phyloP scores from a whole-genome alignment of 768 basidiomycete genomes.

The Suillus subaureus region DNA sequence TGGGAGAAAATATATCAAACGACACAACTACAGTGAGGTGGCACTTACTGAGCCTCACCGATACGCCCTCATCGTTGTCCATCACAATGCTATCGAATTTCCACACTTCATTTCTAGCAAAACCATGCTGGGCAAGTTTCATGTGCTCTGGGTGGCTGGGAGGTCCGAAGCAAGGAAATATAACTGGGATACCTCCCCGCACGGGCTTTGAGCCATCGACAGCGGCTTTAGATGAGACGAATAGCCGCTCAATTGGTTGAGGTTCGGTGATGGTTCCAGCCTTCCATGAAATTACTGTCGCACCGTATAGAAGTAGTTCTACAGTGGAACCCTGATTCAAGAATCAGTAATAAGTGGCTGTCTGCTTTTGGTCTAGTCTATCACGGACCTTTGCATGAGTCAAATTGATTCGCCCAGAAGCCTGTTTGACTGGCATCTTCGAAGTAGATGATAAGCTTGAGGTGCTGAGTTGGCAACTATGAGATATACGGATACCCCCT shows the following conservation, averaged over 20 bases:
- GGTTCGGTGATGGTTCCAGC: slow-evolving; percentile 39
- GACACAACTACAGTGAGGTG: slow-evolving; percentile 1
- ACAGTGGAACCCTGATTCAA: slow-evolving; percentile 59
- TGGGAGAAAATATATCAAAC: slow-evolving; percentile 27
- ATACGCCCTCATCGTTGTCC: slow-evolving; percentile 72
- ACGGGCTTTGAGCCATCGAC: slow-evolving; percentile 83
- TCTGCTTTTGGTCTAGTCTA: slow-evolving; percentile 1
- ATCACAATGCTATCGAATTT: slow-evolving; percentile 58
- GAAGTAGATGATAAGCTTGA: slow-evolving; percentile 2
- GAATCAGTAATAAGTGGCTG: neutral
- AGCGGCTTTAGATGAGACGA: slow-evolving; percentile 77
- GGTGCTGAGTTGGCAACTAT: slow-evolving; percentile 4
- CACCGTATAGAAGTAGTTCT: slow-evolving; percentile 78
- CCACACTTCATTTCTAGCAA: slow-evolving; percentile 83
- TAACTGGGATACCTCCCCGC: slow-evolving; percentile 57
- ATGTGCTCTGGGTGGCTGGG: slow-evolving; percentile 74
- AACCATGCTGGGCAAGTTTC: slow-evolving; percentile 85
- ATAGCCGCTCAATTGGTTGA: slow-evolving; percentile 66
- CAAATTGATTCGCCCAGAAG: slow-evolving; percentile 47
- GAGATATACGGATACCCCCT: neutral
- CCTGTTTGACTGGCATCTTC: slow-evolving; percentile 61
- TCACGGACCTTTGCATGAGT: slow-evolving; percentile 61
- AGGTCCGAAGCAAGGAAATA: slow-evolving; percentile 90
- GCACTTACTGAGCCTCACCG: slow-evolving; percentile 73
- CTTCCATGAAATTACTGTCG: slow-evolving; percentile 89